Base-by-base conservation (phyloP, 2,329 filamentous ascomycete species). In the Ascochyta fabae region DNA sequence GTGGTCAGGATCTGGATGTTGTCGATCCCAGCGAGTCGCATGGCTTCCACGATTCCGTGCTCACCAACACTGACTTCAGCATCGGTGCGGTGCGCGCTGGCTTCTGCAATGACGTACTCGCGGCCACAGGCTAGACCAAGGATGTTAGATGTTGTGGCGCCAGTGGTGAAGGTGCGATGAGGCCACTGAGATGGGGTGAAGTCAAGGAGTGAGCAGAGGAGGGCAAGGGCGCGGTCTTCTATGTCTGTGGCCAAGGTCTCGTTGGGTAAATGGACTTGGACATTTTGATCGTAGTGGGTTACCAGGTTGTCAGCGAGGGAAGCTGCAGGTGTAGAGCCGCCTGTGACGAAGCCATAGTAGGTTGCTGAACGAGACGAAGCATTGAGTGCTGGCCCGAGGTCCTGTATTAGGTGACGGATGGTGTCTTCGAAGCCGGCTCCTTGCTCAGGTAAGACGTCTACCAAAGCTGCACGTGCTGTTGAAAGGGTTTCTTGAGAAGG, bases 321-420 rank as follows among this genome's bases (percentile, higher is more conserved):
- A 29, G 92, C 92, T 23, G 92, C 86, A 6, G 92, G 91, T 0
- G 93, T 90, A 7, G 83, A 81, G 13, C 91, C 90, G 40, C 94
- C 94, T 0, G 88, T 96, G 6, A 97, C 89, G 72, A 97, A 96
- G 56, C 92, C 93, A 73, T 91, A 96, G 80, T 96, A 75, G 15
- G 71, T 69, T 22, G 73, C 64, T 9, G 75, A 76, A 27, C 69
- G 81, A 62, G 86, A 87, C 67, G 86, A 84, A 15, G 81, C 83
- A 65, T 88, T 92, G 56, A 95, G 82, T 1, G 83, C 89, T 6
- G 81, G 80, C 3, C 72, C 71, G 6, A 85, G 68, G 27, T 83
- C 79, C 6, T 76, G 58, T 5, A 74, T 60, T 3, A 84, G 64
- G 61, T 84, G 82, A 6, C 69, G 60, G 41, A 77, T 71, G 6